Percentiles rank a stretch among this genome's conserved stretches.
phyloP scores from a whole-genome alignment of 2,329 filamentous ascomycete species.

The Zymoseptoria tritici region DNA sequence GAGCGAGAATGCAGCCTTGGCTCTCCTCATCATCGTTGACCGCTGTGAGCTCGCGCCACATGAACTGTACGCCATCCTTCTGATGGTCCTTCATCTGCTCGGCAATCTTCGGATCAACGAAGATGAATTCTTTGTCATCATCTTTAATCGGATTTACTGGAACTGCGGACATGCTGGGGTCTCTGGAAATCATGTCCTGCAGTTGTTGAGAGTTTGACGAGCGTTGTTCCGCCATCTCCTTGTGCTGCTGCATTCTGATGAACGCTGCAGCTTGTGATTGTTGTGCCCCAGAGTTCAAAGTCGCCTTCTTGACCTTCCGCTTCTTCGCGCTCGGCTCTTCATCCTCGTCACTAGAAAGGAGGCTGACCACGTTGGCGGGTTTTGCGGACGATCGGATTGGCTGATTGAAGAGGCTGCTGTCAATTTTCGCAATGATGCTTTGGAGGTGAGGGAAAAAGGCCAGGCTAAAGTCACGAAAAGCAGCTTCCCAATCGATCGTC shows the following conservation, averaged over 20 bases:
- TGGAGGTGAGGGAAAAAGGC: conserved; percentile 6
- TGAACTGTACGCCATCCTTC: conserved; percentile 70
- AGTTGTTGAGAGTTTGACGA: conserved; percentile 17
- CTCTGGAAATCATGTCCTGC: conserved; percentile 14
- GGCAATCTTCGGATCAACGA: conserved; percentile 58
- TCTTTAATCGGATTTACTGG: conserved; percentile 62
- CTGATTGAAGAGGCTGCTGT: conserved; percentile 11
- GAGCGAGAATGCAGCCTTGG: conserved; percentile 75
- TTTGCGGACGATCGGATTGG: background rate
- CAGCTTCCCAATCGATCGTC: background rate
- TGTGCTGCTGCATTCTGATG: conserved; percentile 13
- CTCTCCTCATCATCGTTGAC: conserved; percentile 36
- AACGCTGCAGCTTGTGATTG: conserved; percentile 14
- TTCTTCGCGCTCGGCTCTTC: conserved; percentile 10
- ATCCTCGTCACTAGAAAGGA: conserved; percentile 13
- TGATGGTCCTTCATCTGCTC: conserved; percentile 69
- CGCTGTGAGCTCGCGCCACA: conserved; percentile 76
- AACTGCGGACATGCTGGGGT: conserved; percentile 30
- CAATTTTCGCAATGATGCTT: conserved; percentile 7
- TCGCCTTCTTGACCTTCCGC: conserved; percentile 13
- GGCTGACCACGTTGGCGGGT: conserved; percentile 4
- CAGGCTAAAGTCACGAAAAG: background rate
- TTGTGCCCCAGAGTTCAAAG: conserved; percentile 9
- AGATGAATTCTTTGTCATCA: conserved; percentile 54
- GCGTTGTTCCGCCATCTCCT: conserved; percentile 13